Evolutionary conservation across 345 rosid species (phyloP), one percentile per base, ranked within the genome.

Genomic region (Brassica napus): DNA sequence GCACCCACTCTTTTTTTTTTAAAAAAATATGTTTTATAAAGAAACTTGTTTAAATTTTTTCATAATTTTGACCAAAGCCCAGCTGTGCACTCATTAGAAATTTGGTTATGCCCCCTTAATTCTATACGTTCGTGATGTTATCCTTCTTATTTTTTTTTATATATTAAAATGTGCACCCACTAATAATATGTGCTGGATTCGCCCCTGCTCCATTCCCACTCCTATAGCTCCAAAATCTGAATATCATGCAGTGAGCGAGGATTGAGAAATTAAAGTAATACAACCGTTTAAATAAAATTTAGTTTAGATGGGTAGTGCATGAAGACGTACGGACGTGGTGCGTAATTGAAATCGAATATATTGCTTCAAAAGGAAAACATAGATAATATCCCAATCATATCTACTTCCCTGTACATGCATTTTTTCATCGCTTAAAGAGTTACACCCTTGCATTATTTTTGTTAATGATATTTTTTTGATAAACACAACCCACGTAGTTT

Each of bases 321-420:
- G 70, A 26, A 5, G 57, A 54, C 16, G 75, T 70, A 70, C 71
- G 75, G 75, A 70, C 65, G 75, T 61, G 18, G 58, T 34, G 21
- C n/a, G 62, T 32, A 31, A 69, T 32, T 61, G 39, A 61, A 69
- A 18, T 32, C 65, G 37, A 77, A 61, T 61, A 60, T 30, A 60
- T 30, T 60, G 60, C 5, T 69, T 77, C 37, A 6, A 42, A 30
- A 57, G 18, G 3, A 49, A 23, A 1, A 26, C 12, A 68, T 69
- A 65, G 2, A 65, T 34, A 8, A 65, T 16, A 28, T 28, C 35
- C 24, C 63, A 69, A 21, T 21, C 70, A 69, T 68, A 30, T 73
- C 24, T 59, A 9, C 16, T 37, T 69, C 31, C 23, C 57, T 42
- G 28, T 5, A 60, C 6, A 63, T 62, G 26, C 64, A 59, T 59